Percentiles rank a stretch among this genome's conserved stretches.
Conservation (phyloP, 768 basidiomycete genomes). For the Leucocoprinus birnbaumii region DNA sequence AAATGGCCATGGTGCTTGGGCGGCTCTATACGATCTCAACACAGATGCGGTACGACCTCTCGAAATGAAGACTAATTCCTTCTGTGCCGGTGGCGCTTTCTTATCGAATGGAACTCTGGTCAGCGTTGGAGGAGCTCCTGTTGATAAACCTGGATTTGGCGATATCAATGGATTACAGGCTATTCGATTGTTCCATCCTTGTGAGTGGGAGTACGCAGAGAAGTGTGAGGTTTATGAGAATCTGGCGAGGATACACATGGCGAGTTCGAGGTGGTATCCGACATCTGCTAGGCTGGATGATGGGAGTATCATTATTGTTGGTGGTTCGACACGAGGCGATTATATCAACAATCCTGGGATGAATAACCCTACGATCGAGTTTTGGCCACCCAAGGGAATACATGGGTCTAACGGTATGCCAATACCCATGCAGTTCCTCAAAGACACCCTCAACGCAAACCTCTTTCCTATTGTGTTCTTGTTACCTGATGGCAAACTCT, state of each 20-base stretch:
- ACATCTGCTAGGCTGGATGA: slow-evolving; percentile 68
- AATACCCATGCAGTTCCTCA: slow-evolving; percentile 59
- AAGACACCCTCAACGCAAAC: slow-evolving; percentile 76
- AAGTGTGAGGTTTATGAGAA: slow-evolving; percentile 66
- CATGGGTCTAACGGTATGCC: slow-evolving; percentile 66
- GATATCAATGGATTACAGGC: slow-evolving; percentile 73
- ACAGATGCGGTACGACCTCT: slow-evolving; percentile 63
- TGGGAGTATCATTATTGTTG: slow-evolving; percentile 82
- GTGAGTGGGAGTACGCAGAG: slow-evolving; percentile 41
- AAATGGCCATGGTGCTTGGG: slow-evolving; percentile 80
- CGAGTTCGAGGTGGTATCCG: slow-evolving; percentile 80
- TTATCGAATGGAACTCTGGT: slow-evolving; percentile 74
- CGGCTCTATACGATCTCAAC: slow-evolving; percentile 65
- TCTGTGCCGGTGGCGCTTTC: slow-evolving; percentile 83
- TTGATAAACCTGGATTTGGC: slow-evolving; percentile 73
- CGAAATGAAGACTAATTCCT: slow-evolving; percentile 73
- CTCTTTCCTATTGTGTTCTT: slow-evolving; percentile 76
- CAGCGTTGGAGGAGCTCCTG: slow-evolving; percentile 81
- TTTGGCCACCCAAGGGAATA: slow-evolving; percentile 77
- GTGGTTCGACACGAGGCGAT: slow-evolving; percentile 78
- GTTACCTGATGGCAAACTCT: slow-evolving; percentile 67
- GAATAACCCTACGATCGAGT: slow-evolving; percentile 82
- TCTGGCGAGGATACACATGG: slow-evolving; percentile 63
- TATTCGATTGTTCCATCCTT: slow-evolving; percentile 70
- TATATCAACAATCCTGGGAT: slow-evolving; percentile 84